Percentiles rank a stretch among this genome's conserved stretches.
Conservation (phyloP, 2,329 filamentous ascomycete genomes). For the Ambrosiella cleistominuta region DNA sequence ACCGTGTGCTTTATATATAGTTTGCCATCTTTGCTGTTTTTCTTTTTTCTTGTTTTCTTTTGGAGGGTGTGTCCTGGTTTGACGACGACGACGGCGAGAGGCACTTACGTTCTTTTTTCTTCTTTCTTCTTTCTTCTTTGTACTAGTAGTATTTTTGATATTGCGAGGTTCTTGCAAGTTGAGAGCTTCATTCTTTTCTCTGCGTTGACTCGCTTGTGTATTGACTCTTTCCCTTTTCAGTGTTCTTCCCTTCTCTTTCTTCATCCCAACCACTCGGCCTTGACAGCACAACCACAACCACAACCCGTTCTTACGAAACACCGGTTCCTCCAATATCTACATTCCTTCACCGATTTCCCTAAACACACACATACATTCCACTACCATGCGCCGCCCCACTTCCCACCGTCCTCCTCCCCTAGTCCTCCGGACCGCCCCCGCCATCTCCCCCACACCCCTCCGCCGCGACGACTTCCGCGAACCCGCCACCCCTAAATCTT, state of each 20-base stretch:
- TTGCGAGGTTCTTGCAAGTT: not conserved
- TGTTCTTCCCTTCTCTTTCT: not conserved
- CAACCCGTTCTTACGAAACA: not conserved
- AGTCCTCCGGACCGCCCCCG: not conserved
- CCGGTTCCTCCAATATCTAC: too few species aligned
- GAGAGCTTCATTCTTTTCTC: not conserved
- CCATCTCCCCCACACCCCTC: not conserved
- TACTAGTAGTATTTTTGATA: not conserved
- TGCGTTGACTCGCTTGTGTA: not conserved
- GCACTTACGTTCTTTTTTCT: not conserved
- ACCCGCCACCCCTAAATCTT: not conserved
- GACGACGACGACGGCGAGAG: not conserved
- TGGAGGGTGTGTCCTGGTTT: not conserved
- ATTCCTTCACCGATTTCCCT: not conserved
- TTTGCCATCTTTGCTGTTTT: not conserved
- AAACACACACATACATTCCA: not conserved
- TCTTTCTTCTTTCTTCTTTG: not conserved
- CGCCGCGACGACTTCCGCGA: not conserved
- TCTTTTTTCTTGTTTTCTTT: not conserved
- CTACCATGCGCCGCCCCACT: not conserved
- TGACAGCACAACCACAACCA: not conserved
- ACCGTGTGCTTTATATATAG: not conserved
- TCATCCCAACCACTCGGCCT: not conserved
- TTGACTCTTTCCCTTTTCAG: not conserved
- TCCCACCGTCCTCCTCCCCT: conserved; percentile 6